A percentile compares a stretch with the other conserved stretches of the same genome.
Evolutionary conservation across 2,329 filamentous ascomycete species (phyloP).

Genomic region (Neoarthrinium moseri): DNA sequence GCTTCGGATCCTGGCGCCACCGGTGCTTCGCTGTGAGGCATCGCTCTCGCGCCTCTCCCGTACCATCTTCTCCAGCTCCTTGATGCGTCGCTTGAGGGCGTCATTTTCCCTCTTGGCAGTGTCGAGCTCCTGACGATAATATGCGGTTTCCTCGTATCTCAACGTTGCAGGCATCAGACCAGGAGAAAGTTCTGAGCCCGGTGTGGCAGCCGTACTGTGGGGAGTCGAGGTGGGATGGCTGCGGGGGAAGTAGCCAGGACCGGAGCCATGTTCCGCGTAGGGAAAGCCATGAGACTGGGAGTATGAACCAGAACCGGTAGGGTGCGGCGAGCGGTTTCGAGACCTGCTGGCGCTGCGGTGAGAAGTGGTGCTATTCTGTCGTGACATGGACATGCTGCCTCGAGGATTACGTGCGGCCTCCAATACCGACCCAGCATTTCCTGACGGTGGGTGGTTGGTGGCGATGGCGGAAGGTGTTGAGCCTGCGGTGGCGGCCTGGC

Average conservation of each 20-base stretch:
- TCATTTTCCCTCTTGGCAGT: conserved; percentile 64
- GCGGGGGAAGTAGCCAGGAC: conserved; percentile 30
- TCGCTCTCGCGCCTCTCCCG: conserved; percentile 48
- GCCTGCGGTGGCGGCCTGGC: conserved; percentile 41
- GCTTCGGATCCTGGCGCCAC: conserved; percentile 33
- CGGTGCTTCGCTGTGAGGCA: not conserved
- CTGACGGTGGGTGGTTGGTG: conserved; percentile 26
- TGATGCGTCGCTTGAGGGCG: conserved; percentile 56
- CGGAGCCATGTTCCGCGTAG: conserved; percentile 13
- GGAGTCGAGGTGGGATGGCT: conserved; percentile 32
- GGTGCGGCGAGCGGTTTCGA: conserved; percentile 32
- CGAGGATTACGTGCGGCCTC: conserved; percentile 46
- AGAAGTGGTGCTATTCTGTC: conserved; percentile 56
- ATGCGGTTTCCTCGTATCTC: conserved; percentile 62
- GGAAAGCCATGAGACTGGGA: conserved; percentile 43
- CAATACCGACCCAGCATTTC: conserved; percentile 38
- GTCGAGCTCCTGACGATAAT: conserved; percentile 60
- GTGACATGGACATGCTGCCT: conserved; percentile 38
- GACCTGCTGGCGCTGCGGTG: conserved; percentile 51
- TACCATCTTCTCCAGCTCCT: conserved; percentile 59
- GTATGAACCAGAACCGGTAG: conserved; percentile 44
- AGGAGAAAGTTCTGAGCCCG: conserved; percentile 48
- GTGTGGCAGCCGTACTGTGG: conserved; percentile 39
- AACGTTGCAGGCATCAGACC: conserved; percentile 55
- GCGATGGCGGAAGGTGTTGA: conserved; percentile 31